Evolutionary conservation across 495 filamentous ascomycete genomes (phyloP), one percentile per base, ranked within the genome.

Genomic region (Penicillium mononematosum): DNA sequence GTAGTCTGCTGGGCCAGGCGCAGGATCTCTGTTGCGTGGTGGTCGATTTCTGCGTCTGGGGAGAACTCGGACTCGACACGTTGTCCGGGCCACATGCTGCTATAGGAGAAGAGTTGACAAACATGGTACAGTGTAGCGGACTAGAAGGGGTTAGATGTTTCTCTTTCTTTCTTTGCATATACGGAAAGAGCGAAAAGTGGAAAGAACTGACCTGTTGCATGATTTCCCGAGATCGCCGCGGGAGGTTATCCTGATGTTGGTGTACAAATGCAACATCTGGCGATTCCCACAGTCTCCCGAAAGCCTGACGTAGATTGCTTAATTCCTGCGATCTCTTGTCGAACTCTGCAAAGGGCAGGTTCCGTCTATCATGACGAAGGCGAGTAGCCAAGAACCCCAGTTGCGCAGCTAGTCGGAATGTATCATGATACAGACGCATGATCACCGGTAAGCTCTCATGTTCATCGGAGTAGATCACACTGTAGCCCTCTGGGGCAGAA

Each of bases 31-130:
- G 64, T 54, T 12, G 68, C 69, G 24, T 78, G 81, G 42, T 75
- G 68, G 17, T 73, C 66, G 27, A 81, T 74, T 38, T 78, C 70
- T 24, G 71, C 62, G 22, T 78, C 68, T 11, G 69, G 60, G 5
- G 67, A 55, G 17, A 65, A 65, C 3, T 60, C 66, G 20, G 67
- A 64, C 31, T 72, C 64, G 17, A 73, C 52, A 2, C 75, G 68
- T 61, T 85, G 83, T 16, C 68, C 67, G 5, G 73, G 67, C 70
- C 75, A 80, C 67, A 82, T 76, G 62, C 75, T 78, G 9, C 76
- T 81, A 50, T 75, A 74, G 27, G 78, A 78, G 58, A 81, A 81
- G 24, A 83, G 71, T 5, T 80, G 64, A 43, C 70, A 77, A n/a
- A 71, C 71, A 44, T 80, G 78, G 62, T 78, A 81, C 0, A 84